phyloP scores from a whole-genome alignment of 441 rosid species.

The Eutrema salsugineum region DNA sequence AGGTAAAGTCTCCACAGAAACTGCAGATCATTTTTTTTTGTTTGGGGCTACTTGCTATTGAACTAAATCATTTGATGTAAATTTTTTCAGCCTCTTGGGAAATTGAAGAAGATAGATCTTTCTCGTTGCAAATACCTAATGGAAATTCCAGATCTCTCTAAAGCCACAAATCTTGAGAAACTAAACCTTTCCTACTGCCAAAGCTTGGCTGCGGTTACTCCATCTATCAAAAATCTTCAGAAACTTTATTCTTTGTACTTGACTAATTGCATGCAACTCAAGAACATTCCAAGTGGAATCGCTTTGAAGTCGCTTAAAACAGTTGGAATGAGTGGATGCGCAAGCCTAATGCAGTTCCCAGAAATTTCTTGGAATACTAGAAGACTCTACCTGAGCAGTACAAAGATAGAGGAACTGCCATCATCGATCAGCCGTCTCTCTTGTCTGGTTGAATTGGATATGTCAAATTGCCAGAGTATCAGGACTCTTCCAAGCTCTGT shows the following conservation, averaged over 20 bases:
- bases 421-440: conserved; percentile 10
- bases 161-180: conserved; percentile 22
- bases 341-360: conserved; percentile 30
- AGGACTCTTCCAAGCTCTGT: conserved; percentile 29
- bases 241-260: conserved; percentile 30
- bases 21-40: not conserved
- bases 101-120: conserved; percentile 28
- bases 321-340: conserved; percentile 25
- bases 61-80: not conserved
- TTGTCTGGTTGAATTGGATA: conserved; percentile 17
- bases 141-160: conserved; percentile 26
- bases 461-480: conserved; percentile 23
- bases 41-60: not conserved
- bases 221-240: conserved; percentile 28
- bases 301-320: conserved; percentile 26
- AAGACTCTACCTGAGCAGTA: conserved; percentile 17
- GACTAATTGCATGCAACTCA: conserved; percentile 28
- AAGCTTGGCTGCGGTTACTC: conserved; percentile 31
- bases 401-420: conserved; percentile 28
- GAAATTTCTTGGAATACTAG: conserved; percentile 20
- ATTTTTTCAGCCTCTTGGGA: conserved; percentile 18
- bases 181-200: conserved; percentile 27
- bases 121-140: conserved; percentile 14
- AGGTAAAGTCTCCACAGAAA: conserved; percentile 22
- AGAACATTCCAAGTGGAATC: conserved; percentile 22